phyloP scores from a whole-genome alignment of 805 yeast species.

The Candida broadrunensis region DNA sequence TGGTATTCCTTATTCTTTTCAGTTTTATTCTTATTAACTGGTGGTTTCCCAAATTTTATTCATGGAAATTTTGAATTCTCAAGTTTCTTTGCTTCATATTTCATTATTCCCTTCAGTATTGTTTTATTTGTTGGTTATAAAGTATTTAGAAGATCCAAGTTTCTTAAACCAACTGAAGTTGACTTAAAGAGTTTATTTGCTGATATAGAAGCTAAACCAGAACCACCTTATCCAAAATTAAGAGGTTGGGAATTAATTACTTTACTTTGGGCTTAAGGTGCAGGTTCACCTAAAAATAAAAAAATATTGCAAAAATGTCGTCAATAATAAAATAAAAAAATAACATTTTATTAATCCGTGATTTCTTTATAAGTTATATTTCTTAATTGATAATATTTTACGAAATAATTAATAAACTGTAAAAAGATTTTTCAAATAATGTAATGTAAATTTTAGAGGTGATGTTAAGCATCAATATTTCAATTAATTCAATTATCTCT shows the following conservation, averaged over 20 bases:
- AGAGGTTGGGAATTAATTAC: slow-evolving; percentile 17
- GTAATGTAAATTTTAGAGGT: too few relatives aligned
- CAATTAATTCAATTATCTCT: too few relatives aligned
- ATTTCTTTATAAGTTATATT: too few relatives aligned
- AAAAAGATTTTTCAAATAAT: too few relatives aligned
- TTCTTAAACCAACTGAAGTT: slow-evolving; percentile 28
- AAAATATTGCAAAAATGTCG: neutral
- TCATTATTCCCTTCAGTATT: slow-evolving; percentile 40
- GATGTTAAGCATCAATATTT: too few relatives aligned
- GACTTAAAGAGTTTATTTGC: slow-evolving; percentile 24
- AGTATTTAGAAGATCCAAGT: slow-evolving; percentile 36
- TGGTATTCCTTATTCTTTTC: slow-evolving; percentile 29
- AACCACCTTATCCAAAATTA: slow-evolving; percentile 19
- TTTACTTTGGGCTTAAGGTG: slow-evolving; percentile 7
- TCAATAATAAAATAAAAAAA: too few relatives aligned
- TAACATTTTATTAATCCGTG: neutral
- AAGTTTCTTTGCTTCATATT: slow-evolving; percentile 41
- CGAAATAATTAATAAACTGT: too few relatives aligned
- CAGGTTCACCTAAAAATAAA: too few relatives aligned
- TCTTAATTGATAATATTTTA: too few relatives aligned
- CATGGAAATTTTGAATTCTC: slow-evolving; percentile 36
- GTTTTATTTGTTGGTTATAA: slow-evolving; percentile 34
- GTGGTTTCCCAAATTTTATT: slow-evolving; percentile 37
- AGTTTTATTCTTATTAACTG: slow-evolving; percentile 29
- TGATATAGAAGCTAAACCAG: slow-evolving; percentile 24